Base-by-base conservation (phyloP, 2,329 filamentous ascomycete species). In the Epichloe hybrida region DNA sequence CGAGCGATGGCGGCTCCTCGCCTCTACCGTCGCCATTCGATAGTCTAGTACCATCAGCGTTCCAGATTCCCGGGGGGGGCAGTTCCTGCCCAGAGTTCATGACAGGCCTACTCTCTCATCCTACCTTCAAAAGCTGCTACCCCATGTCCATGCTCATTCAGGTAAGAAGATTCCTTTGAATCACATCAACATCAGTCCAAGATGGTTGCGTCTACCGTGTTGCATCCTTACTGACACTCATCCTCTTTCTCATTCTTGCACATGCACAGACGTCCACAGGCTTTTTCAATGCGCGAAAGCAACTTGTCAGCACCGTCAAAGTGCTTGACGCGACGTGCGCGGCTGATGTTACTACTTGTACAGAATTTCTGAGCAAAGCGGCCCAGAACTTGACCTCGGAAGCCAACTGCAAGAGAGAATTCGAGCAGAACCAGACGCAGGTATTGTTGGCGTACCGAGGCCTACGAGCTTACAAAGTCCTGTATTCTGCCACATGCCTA, bases 61-160 rank as follows among this genome's bases (percentile, higher is more conserved):
- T 86, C 66, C 75, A 76, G 15, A 66, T 64, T 49, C 59, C 66
- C 11, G 68, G 71, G 48, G 75, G 9, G 2, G 27, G 69, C 34
- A 62, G 69, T 23, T 69, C 70, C 5, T 90, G 86, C 61, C 78
- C 81, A 3, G 63, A 63, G 5, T 90, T 91, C 67, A 83, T 95
- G 64, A 72, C 77, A 48, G 65, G 65, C 2, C 80, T 95, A 59
- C 74, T 93, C 48, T 69, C 68, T 45, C 78, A 87, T 61, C 62
- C 74, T 5, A 81, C 78, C 3, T 88, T 93, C 58, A 76, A 79
- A 57, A 65, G 75, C 48, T 97, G 91, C 69, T 80, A 90, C 57
- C 88, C 91, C 0, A 73, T 96, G 52, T 95, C 90, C 1, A 74
- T 95, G 59, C 77, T 97, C 56, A 72, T 97, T 9, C 80, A 86